Evolutionary conservation across 1,139 yeast genomes (phyloP), one percentile per base, ranked within the genome.

Genomic region (Suhomyces ambrosiae): DNA sequence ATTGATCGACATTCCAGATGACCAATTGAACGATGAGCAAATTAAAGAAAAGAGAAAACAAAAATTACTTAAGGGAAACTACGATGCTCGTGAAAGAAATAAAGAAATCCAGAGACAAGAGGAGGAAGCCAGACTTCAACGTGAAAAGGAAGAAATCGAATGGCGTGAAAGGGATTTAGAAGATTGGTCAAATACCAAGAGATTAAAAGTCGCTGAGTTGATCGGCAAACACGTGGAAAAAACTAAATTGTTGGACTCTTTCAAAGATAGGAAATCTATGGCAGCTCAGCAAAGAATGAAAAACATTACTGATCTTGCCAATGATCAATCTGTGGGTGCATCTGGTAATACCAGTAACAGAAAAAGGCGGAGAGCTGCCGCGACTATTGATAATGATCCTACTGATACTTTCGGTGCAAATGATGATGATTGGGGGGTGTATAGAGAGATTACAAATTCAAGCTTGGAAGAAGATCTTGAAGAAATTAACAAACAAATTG

Each of bases 221-320:
- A 71, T 86, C 19, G 70, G 76, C 31, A 70, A 65, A 37, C 73
- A 82, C 44, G 83, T 80, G 51, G 94, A 86, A 32, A 75, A 88
- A 45, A 69, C 76, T 37, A 82, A 85, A 54, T 65, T 89, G 44
- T 75, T 82, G 48, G 87, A 80, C 42, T 95, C 92, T 32, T 74
- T 92, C 57, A 82, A 81, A 49, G 96, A 90, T 62, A 73, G 97
- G 49, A 89, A 89, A 59, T 88, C 97, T 4, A 79, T 79, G 43
- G 96, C 96, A 14, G 89, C 96, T 2, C 97, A 90, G 62, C 80
- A 83, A 61, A 71, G 97, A 52, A 90, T 92, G 97, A 88, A 86
- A 57, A 85, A 80, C 47, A 81, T 92, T 38, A 96, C 97, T 0
- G 85, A 86, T 12, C 71, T 92, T 44, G 97, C 97, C 1, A 80